phyloP scores from a whole-genome alignment of 1,139 yeast species.

The Debaryomyces sp. region DNA sequence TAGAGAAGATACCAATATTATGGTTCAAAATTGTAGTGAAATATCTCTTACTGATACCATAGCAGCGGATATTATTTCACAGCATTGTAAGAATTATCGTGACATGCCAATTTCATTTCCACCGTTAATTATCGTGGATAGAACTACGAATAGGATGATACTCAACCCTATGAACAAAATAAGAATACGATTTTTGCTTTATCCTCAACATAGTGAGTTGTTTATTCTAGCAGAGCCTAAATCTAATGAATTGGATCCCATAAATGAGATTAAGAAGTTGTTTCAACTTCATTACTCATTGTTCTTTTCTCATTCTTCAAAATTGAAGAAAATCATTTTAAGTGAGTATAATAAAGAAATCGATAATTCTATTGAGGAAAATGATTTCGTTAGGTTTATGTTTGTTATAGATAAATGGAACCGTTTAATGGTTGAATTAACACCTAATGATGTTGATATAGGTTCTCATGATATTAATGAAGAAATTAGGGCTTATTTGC shows the following conservation, averaged over 20 bases:
- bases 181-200: constrained; percentile 39
- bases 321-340: constrained; percentile 37
- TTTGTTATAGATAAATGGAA: constrained; percentile 47
- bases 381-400: constrained; percentile 40
- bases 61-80: constrained; percentile 33
- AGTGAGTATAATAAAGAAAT: constrained; percentile 37
- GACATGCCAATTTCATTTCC: constrained; percentile 44
- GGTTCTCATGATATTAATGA: constrained; percentile 33
- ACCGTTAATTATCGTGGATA: constrained; percentile 23
- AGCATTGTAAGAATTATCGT: constrained; percentile 34
- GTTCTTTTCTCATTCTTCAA: constrained; percentile 42
- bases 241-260: constrained; percentile 66
- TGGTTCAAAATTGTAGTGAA: constrained; percentile 13
- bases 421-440: constrained; percentile 35
- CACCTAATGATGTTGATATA: constrained; percentile 28
- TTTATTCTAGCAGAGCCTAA: constrained; percentile 49
- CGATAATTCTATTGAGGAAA: constrained; percentile 33
- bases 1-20: constrained; percentile 16
- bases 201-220: constrained; percentile 46
- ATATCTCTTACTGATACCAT: constrained; percentile 28
- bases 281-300: constrained; percentile 46
- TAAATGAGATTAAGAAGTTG: constrained; percentile 65
- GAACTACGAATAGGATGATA: constrained; percentile 15
- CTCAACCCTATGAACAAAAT: constrained; percentile 35
- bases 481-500: constrained; percentile 30